phyloP scores from a whole-genome alignment of 768 basidiomycete species.

The Suillus subalutaceus region DNA sequence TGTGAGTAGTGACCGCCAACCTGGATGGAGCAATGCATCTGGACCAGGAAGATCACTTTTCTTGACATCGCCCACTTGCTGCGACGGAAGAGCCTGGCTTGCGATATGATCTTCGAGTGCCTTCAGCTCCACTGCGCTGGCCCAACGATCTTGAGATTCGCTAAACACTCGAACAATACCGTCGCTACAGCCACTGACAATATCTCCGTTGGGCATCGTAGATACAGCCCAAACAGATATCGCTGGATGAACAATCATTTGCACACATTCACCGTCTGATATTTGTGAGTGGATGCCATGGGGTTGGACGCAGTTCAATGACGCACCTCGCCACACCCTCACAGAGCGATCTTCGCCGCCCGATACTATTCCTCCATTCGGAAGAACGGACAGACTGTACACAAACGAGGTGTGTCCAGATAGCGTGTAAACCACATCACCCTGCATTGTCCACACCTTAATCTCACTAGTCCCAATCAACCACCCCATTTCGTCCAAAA shows the following conservation, averaged over 20 bases:
- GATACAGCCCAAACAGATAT: constrained; percentile 98
- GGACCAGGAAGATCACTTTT: constrained; percentile 85
- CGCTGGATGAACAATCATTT: constrained; percentile 90
- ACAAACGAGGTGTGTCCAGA: constrained; percentile 97
- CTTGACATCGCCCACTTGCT: constrained; percentile 92
- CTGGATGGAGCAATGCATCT: constrained; percentile 77
- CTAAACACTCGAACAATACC: constrained; percentile 87
- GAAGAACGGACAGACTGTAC: constrained; percentile 83
- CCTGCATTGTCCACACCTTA: constrained; percentile 87
- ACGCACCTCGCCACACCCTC: constrained; percentile 85
- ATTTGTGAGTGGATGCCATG: constrained; percentile 10
- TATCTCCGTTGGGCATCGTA: constrained; percentile 86
- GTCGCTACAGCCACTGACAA: constrained; percentile 92
- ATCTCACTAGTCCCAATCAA: constrained; percentile 65
- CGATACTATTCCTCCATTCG: constrained; percentile 83
- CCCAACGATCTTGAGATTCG: constrained; percentile 71
- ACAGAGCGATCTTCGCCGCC: constrained; percentile 93
- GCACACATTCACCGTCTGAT: constrained; percentile 83
- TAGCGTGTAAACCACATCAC: constrained; percentile 76
- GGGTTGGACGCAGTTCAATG: background rate
- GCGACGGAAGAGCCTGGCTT: constrained; percentile 76
- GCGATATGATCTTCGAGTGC: constrained; percentile 77
- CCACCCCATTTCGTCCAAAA: background rate
- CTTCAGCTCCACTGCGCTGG: constrained; percentile 62
- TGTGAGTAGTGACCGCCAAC: constrained; percentile 41